Percentiles rank a stretch among this genome's conserved stretches.
phyloP scores from a whole-genome alignment of 495 filamentous ascomycete species.

The Penicillium parvum region DNA sequence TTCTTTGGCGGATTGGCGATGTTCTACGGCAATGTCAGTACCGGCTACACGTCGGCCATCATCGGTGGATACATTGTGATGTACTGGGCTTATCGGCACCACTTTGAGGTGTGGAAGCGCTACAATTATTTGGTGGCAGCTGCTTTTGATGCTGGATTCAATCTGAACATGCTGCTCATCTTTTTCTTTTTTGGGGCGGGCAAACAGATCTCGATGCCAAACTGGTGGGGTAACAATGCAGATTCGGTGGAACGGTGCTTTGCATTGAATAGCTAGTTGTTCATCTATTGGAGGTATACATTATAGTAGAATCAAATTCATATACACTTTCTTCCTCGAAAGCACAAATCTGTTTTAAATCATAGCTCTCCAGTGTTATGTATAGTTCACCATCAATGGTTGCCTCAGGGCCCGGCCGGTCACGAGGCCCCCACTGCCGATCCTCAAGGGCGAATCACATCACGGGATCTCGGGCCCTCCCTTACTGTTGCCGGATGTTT shows the following conservation, averaged over 20 bases:
- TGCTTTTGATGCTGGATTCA: conserved; percentile 56
- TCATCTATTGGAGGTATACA: background rate
- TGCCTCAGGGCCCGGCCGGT: conserved; percentile 16
- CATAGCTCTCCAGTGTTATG: too few species aligned
- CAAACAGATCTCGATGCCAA: conserved; percentile 50
- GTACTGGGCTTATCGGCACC: conserved; percentile 48
- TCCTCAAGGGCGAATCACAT: conserved; percentile 17
- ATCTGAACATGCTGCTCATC: conserved; percentile 52
- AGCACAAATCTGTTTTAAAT: too few species aligned
- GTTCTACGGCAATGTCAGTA: conserved; percentile 42
- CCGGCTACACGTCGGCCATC: conserved; percentile 51
- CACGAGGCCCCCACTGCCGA: conserved; percentile 16
- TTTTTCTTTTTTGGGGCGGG: conserved; percentile 52
- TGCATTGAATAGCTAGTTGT: conserved; percentile 20
- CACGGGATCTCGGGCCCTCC: conserved; percentile 18
- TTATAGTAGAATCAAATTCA: too few species aligned
- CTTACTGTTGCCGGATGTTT: conserved; percentile 30
- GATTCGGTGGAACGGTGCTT: conserved; percentile 35
- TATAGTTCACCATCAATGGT: background rate
- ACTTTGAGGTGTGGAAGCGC: conserved; percentile 52
- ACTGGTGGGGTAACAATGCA: conserved; percentile 54
- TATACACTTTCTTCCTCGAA: too few species aligned
- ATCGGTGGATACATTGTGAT: conserved; percentile 55
- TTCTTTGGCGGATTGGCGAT: conserved; percentile 38
- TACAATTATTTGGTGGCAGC: conserved; percentile 55